Base-by-base conservation (phyloP, 495 filamentous ascomycete species). In the Endocarpon pusillum region DNA sequence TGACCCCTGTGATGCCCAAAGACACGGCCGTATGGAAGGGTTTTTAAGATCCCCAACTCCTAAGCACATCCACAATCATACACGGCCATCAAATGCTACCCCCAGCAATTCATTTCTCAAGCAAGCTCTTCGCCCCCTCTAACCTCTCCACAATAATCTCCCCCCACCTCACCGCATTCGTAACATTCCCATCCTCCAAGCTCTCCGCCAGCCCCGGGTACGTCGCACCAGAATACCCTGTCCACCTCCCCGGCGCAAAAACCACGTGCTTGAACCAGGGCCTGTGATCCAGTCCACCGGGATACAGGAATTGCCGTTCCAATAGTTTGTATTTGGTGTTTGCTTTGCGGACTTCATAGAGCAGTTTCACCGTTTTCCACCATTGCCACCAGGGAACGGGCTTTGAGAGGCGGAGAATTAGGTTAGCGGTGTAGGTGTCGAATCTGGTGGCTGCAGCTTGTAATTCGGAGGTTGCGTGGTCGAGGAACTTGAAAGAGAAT, bases 201-300 rank as follows among this genome's bases (percentile, higher is more conserved):
- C 63, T 65, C 53, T 78, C 73, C 7, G 73, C 62, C 16, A 78
- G 37, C 8, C 71, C 69, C 2, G 73, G 73, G 43, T 69, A 78
- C 8, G 70, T 76, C 21, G 67, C 78, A 1, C 83, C 84, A 0
- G 82, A 59, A 54, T 94, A 94, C 4, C 84, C 84, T 0, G 82
- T 91, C 83, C 83, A 94, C 25, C 83, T 44, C 1, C 84, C 74
- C n/a, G 74, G 71, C 4, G 72, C 74, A 50, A 76, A 78, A 18
- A 78, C 71, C n/a, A 75, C 65, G 36, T 76, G 73, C 48, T 78
- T 78, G 54, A 69, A 78, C 71, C 72, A 75, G 23, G 42, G 49
- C 32, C 73, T 57, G 3, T 64, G 62, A 40, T 76, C 73, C 21
- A 78, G 48, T 12, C 73, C 73, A 1, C 54, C 47, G 28, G 56